phyloP scores from a whole-genome alignment of 2,329 filamentous ascomycete species.

The Calonectria hongkongensis region DNA sequence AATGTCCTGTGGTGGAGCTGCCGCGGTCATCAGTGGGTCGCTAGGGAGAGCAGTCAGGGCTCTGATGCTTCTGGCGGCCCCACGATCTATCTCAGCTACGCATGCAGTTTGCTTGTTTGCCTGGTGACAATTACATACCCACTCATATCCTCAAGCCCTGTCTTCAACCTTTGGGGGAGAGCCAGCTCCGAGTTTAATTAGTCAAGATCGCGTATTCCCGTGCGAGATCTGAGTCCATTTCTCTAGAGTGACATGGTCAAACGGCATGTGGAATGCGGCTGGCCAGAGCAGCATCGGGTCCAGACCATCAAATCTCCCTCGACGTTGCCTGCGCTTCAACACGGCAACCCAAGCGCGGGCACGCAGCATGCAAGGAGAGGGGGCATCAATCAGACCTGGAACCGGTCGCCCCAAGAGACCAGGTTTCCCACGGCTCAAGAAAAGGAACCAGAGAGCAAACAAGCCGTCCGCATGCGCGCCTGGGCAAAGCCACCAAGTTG shows the following conservation, averaged over 20 bases:
- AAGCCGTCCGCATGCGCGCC: neutral
- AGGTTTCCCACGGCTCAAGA: slow-evolving; percentile 17
- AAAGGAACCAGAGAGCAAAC: slow-evolving; percentile 3
- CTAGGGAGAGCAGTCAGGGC: slow-evolving; percentile 1
- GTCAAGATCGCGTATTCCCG: neutral
- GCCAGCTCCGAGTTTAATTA: neutral
- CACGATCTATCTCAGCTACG: slow-evolving; percentile 24
- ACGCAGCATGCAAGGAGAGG: slow-evolving; percentile 1
- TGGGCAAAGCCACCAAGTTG: slow-evolving; percentile 15
- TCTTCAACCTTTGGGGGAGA: neutral
- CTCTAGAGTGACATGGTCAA: neutral
- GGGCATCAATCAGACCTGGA: neutral
- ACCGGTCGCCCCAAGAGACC: slow-evolving; percentile 24
- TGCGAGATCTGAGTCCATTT: slow-evolving; percentile 1
- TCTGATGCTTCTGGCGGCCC: neutral
- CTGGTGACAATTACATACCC: neutral
- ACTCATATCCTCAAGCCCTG: slow-evolving; percentile 8
- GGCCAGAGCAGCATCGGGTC: neutral
- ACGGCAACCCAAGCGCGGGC: slow-evolving; percentile 1
- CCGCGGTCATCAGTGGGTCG: slow-evolving; percentile 11
- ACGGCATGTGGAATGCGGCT: slow-evolving; percentile 4
- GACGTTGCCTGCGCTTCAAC: neutral
- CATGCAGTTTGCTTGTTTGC: slow-evolving; percentile 22
- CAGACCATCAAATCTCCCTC: slow-evolving; percentile 20
- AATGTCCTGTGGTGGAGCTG: neutral